phyloP scores from a whole-genome alignment of 2,329 filamentous ascomycete genomes.

The Metarhizium brunneum region DNA sequence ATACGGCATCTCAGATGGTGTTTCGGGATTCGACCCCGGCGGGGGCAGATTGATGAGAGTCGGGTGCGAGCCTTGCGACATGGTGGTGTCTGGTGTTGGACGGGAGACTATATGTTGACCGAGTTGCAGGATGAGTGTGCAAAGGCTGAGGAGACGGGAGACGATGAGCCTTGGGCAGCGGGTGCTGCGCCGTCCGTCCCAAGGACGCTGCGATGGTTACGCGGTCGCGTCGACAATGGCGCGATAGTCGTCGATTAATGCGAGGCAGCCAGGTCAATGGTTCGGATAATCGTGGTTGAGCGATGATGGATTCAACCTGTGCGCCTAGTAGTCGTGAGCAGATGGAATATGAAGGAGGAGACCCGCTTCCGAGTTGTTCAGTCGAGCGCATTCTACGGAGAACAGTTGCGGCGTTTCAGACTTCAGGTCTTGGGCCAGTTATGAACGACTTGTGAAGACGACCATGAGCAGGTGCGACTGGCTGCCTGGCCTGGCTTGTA shows the following conservation, averaged over 20 bases:
- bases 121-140: too few species aligned
- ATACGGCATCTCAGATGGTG: conserved; percentile 84
- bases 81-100: conserved; percentile 8
- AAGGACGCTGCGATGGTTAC: neutral
- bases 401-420: neutral
- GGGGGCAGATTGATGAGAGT: conserved; percentile 80
- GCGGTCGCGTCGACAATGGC: neutral
- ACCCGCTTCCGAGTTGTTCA: neutral
- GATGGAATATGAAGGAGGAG: neutral
- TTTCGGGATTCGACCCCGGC: conserved; percentile 72
- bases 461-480: neutral
- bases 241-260: neutral
- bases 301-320: neutral
- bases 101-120: neutral
- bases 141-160: too few species aligned
- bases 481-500: neutral
- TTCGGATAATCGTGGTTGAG: neutral
- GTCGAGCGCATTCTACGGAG: neutral
- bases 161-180: neutral
- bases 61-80: conserved; percentile 38
- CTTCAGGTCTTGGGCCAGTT: neutral
- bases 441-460: neutral
- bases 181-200: neutral
- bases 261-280: neutral
- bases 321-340: neutral